Evolutionary conservation across 2,329 filamentous ascomycete species (phyloP).

Genomic region (Xylaria sp.): DNA sequence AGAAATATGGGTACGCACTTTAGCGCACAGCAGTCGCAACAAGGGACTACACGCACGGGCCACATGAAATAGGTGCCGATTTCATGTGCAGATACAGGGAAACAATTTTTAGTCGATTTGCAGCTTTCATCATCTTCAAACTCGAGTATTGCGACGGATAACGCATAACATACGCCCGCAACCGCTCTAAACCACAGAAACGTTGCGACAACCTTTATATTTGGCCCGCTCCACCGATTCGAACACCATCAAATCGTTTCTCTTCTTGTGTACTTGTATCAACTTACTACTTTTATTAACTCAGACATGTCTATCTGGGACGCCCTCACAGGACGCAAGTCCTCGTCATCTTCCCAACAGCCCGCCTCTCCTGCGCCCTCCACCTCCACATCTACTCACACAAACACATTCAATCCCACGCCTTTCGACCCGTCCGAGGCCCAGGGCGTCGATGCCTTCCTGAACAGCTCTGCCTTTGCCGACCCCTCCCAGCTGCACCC

Average conservation of each 20-base stretch:
- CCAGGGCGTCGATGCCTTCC: conserved; percentile 87
- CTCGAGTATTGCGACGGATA: conserved; percentile 29
- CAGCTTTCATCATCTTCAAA: conserved; percentile 30
- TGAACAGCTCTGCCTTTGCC: conserved; percentile 78
- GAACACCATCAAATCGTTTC: conserved; percentile 20
- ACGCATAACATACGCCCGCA: conserved; percentile 11
- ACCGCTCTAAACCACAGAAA: background rate
- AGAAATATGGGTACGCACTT: background rate
- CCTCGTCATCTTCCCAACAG: conserved; percentile 51
- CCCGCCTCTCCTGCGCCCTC: conserved; percentile 55
- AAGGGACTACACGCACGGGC: conserved; percentile 25
- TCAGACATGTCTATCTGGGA: conserved; percentile 68
- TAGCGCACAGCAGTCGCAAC: background rate
- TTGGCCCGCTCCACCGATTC: conserved; percentile 4
- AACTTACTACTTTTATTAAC: conserved; percentile 24
- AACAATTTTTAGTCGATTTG: conserved; percentile 38
- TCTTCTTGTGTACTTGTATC: conserved; percentile 32
- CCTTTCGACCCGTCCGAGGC: conserved; percentile 77
- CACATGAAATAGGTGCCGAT: conserved; percentile 20
- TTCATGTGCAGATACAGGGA: conserved; percentile 24
- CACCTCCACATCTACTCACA: conserved; percentile 60
- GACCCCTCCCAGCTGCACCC: conserved; percentile 93
- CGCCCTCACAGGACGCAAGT: conserved; percentile 69
- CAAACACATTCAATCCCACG: conserved; percentile 62
- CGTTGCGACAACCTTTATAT: conserved; percentile 1